Conservation (phyloP, 2,329 filamentous ascomycete species). For the Fusarium cyanostomum region DNA sequence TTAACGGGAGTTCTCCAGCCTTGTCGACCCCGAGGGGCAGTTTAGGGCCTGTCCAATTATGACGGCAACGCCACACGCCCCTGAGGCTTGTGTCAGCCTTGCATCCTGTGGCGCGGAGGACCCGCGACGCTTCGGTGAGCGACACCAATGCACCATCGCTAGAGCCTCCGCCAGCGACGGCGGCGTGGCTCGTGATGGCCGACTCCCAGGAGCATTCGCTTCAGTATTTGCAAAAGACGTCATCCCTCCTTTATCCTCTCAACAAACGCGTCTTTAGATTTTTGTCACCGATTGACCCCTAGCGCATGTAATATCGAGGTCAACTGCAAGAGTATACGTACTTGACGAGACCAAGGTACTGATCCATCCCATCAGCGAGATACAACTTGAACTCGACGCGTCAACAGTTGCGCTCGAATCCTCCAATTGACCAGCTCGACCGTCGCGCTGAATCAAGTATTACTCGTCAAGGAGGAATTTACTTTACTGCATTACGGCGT, state of each 20-base stretch:
- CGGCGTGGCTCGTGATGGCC: slow-evolving; percentile 28
- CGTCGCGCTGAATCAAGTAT: not conserved
- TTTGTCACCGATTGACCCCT: not conserved
- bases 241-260: not conserved
- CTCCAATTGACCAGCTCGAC: not conserved
- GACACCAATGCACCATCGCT: slow-evolving; percentile 21
- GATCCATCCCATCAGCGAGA: not conserved
- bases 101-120: slow-evolving; percentile 22
- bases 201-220: slow-evolving; percentile 16
- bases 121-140: slow-evolving; percentile 14
- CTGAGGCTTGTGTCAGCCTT: slow-evolving; percentile 15
- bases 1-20: not conserved
- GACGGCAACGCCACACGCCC: slow-evolving; percentile 17
- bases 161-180: slow-evolving; percentile 21
- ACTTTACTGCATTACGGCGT: not conserved
- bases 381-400: slow-evolving; percentile 1
- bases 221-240: not conserved
- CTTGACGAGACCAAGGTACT: not conserved
- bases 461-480: not conserved
- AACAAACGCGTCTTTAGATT: not conserved
- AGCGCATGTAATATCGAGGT: not conserved
- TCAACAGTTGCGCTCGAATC: slow-evolving; percentile 15
- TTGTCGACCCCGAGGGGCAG: slow-evolving; percentile 12
- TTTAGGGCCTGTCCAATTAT: slow-evolving; percentile 24
- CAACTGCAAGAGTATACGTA: not conserved